Base-by-base conservation (phyloP, 2,329 filamentous ascomycete genomes). In the Penicillium sclerotigenum region DNA sequence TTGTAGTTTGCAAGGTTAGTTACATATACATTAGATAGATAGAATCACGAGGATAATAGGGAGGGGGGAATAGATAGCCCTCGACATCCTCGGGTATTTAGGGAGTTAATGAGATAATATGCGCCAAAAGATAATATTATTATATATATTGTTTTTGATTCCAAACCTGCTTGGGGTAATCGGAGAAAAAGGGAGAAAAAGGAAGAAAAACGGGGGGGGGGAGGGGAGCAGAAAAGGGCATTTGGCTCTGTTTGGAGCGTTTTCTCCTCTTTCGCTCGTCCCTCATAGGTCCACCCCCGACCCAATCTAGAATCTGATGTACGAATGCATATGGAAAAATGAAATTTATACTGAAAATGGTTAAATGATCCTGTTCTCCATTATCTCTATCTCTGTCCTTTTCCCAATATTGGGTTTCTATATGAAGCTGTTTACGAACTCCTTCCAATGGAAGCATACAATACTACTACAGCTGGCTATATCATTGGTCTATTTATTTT, bases 321-420 rank as follows among this genome's bases (percentile, higher is more conserved):
- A 22, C 22, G n/a, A n/a, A n/a, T n/a, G n/a, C n/a, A n/a, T n/a
- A 22, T 49, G 16, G 24, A 29, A 42, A 40, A 20, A 31, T 49
- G 34, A 36, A 22, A 29, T 36, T 26, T 24, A 49, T 47, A 29
- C 59, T 59, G 6, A 47, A 61, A 59, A 29, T 11, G 59, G 59
- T 46, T 59, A 61, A 61, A 57, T 50, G 13, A 40, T 61, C 59
- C 59, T 20, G 20, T 42, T 31, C 20, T 14, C 13, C 11, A 14
- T 10, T 26, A n/a, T n/a, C n/a, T n/a, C n/a, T 18, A 18, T 36
- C 34, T 36, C 18, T 38, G 13, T 20, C 24, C 22, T 22, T 22
- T 22, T 38, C 11, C 18, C 22, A 38, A 14, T 16, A 40, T 40
- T 16, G 20, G 8, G 38, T 22, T 40, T 8, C 7, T 22, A 4